A percentile compares a stretch with the other conserved stretches of the same genome.
phyloP scores from a whole-genome alignment of 345 rosid genomes.

The Euphorbia peplus region DNA sequence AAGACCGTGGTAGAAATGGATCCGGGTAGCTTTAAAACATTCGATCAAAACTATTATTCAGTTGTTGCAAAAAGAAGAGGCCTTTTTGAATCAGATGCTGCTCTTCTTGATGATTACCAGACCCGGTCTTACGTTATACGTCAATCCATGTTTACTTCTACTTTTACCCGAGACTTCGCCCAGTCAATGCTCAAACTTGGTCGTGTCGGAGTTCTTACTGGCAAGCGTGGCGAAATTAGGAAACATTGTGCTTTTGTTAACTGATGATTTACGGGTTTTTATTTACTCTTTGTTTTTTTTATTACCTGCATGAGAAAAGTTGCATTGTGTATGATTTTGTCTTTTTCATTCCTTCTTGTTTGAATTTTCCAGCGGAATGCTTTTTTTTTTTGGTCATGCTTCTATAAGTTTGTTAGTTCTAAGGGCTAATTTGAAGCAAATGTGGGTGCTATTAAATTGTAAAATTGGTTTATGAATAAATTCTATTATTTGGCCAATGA shows the following conservation, averaged over 20 bases:
- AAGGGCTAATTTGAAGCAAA: too few relatives aligned
- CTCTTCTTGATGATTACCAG: conserved; percentile 46
- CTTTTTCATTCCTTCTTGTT: too few relatives aligned
- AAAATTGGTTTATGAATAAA: too few relatives aligned
- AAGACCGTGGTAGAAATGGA: conserved; percentile 46
- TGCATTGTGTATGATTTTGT: too few relatives aligned
- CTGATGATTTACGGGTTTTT: too few relatives aligned
- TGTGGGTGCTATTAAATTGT: too few relatives aligned
- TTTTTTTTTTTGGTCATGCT: too few relatives aligned
- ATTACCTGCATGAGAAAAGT: too few relatives aligned
- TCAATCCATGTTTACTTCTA: conserved; percentile 22
- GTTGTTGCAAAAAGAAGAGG: conserved; percentile 48
- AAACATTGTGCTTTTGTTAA: conserved; percentile 18
- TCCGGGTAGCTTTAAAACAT: conserved; percentile 54
- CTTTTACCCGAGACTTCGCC: conserved; percentile 29
- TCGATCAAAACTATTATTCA: conserved; percentile 46
- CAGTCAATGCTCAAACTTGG: conserved; percentile 21
- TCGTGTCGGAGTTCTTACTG: conserved; percentile 16
- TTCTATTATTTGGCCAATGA: too few relatives aligned
- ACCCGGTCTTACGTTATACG: conserved; percentile 32
- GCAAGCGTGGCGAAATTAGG: conserved; percentile 25
- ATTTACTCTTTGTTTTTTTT: too few relatives aligned
- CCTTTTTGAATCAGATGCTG: conserved; percentile 56
- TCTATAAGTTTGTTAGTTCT: too few relatives aligned
- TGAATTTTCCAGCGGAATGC: too few relatives aligned